Percentiles rank a stretch among this genome's conserved stretches.
Conservation (phyloP, 768 basidiomycete genomes). For the Rhodocollybia butyracea region DNA sequence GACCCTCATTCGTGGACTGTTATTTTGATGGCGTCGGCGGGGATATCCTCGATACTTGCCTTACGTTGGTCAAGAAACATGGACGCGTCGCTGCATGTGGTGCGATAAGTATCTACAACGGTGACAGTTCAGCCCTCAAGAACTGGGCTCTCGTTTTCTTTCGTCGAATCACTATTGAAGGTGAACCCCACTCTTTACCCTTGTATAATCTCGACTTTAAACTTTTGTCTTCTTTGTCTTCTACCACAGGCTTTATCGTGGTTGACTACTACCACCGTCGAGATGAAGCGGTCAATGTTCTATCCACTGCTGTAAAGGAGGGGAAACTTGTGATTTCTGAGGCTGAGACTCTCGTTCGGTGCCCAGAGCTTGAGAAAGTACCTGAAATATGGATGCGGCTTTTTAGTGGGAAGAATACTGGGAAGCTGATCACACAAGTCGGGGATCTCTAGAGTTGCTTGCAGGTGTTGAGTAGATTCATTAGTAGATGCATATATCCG, state of each 20-base stretch:
- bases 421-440: not conserved
- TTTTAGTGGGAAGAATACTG: slow-evolving; percentile 3
- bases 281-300: not conserved
- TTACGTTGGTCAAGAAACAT: not conserved
- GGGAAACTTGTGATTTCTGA: not conserved
- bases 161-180: not conserved
- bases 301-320: slow-evolving; percentile 1
- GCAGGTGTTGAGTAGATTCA: no score
- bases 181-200: not conserved
- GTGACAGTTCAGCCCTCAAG: not conserved
- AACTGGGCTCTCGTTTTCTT: not conserved
- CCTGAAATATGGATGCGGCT: not conserved
- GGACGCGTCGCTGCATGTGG: slow-evolving; percentile 1
- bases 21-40: slow-evolving; percentile 2
- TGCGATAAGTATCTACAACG: not conserved
- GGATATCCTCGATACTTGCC: not conserved
- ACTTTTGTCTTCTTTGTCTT: no score
- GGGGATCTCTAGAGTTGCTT: slow-evolving; percentile 1
- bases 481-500: no score
- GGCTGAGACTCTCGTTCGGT: not conserved
- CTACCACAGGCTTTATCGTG: not conserved
- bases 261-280: slow-evolving; percentile 1
- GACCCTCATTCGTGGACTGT: slow-evolving; percentile 1
- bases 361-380: not conserved
- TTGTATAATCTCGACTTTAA: no score